Evolutionary conservation across 2,329 filamentous ascomycete genomes (phyloP), one percentile per base, ranked within the genome.

Genomic region (Cadophora luteo-olivacea): DNA sequence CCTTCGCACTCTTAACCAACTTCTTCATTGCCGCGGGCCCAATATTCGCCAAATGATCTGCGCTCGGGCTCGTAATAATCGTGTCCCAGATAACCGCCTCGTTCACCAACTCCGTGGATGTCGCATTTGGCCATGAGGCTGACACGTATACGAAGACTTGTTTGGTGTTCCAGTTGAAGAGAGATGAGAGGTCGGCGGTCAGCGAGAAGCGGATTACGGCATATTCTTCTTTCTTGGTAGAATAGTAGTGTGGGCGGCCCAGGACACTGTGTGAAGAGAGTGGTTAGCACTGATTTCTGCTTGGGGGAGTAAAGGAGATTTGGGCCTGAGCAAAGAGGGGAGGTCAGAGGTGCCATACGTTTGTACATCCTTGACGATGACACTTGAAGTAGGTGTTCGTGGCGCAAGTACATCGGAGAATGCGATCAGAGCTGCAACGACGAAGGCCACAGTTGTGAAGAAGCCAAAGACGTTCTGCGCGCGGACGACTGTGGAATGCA

Each of bases 151-250:
- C 90, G 82, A 98, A 99, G 77, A 99, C 84, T 82, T 98, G 93
- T 81, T 99, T 99, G 24, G 97, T 99, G 85, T 99, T 99, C 96
- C 95, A 99, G 78, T 92, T 97, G 87, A 98, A 98, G 75, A 99
- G 92, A 54, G 91, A 91, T 69, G 89, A 91, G 69, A 99, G 87
- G 82, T 99, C 95, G 64, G 94, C 92, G 77, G 97, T 92, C 69
- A 99, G 87, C 77, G 94, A 92, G 85, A 99, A 99, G 79, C 91
- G 91, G 78, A 99, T 91, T 79, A 96, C 89, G 75, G 95, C 96
- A 80, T 97, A 98, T 82, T 99, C 96, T 82, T 98, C 94, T 81
- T 92, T 93, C 81, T 96, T 97, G 63, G 87, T 85, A 73, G 90
- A 92, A 85, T 98, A 97, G 86, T 98, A 98, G 80, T 98, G 92